Base-by-base conservation (phyloP, 495 filamentous ascomycete genomes). In the Beverwykella pulmonaria region DNA sequence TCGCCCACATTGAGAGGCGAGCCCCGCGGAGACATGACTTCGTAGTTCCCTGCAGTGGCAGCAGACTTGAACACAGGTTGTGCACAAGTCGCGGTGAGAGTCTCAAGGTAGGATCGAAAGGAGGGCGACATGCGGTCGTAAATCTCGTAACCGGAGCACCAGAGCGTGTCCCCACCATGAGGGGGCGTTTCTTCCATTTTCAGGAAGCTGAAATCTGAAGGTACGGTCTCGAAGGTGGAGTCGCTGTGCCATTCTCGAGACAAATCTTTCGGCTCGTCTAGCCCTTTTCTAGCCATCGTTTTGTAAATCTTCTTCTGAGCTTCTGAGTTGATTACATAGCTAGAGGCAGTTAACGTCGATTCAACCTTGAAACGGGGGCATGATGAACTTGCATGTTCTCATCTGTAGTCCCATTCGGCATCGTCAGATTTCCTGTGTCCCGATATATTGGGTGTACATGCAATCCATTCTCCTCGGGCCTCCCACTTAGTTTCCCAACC, bases 301-400 rank as follows among this genome's bases (percentile, higher is more conserved):
- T 74, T 75, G 61, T 81, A 81, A 50, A 81, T 53, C 61, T 77
- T 78, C 68, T 81, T 81, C 8, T 74, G 70, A 0, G 79, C 79
- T 49, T 81, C 79, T 12, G 77, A 76, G 64, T 81, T 81, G 64
- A 81, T 81, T 23, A 81, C 79, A 62, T 81, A 81, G 44, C 77
- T 80, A 4, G 29, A 7, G 20, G 3, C 53, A 1, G 22, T 54
- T 32, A 34, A 17, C 25, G 10, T 44, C 41, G 10, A 12, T n/a
- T n/a, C n/a, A n/a, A 46, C 2, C 46, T 52, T 47, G 0, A 25
- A 12, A 47, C 49, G 9, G 12, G 25, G 14, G 14, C 54, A 32
- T n/a, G 50, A 2, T 23, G 8, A 3, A 30, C 63, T 44, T 46
- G 54, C 63, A 69, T 69, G 36, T 69, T 69, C 27, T 55, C 74